Conservation (phyloP, 2,329 filamentous ascomycete species). For the Rhinocladiella similis region DNA sequence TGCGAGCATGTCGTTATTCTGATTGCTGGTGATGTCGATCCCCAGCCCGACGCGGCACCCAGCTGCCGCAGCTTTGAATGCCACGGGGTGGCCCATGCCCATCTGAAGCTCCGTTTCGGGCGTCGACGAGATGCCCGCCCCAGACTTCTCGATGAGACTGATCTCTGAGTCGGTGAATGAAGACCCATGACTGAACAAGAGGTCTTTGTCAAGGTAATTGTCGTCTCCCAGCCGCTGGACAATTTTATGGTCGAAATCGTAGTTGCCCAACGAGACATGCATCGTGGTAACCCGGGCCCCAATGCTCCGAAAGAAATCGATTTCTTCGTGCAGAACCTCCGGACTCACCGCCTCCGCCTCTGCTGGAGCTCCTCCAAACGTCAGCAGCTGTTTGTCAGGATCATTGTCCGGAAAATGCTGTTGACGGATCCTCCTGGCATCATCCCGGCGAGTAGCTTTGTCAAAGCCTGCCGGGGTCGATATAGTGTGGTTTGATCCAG, state of each 20-base stretch:
- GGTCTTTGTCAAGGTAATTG: neutral
- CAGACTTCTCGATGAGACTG: constrained; percentile 16
- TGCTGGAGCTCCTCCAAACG: constrained; percentile 2
- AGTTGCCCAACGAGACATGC: neutral
- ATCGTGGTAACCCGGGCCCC: constrained; percentile 2
- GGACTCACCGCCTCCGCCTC: neutral
- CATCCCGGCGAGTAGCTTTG: neutral
- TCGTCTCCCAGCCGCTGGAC: neutral
- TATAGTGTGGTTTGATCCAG: neutral
- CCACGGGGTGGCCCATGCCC: constrained; percentile 32
- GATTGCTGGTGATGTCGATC: constrained; percentile 33
- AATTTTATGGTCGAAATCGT: neutral
- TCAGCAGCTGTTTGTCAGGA: neutral
- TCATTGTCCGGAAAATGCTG: constrained; percentile 1
- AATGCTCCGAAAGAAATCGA: neutral
- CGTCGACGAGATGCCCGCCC: constrained; percentile 29
- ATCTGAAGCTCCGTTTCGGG: constrained; percentile 36
- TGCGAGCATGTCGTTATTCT: constrained; percentile 30
- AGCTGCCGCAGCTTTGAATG: constrained; percentile 25
- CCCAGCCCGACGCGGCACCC: constrained; percentile 33
- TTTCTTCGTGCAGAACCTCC: neutral
- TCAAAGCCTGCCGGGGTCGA: neutral
- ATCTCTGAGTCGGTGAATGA: constrained; percentile 14
- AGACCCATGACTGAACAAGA: constrained; percentile 9
- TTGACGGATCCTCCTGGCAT: neutral